These are phyloP conservation scores for Ocimum tenuiflorum DNA, from an alignment of 257 asterid species.

Conservation along the genomic window DNA sequence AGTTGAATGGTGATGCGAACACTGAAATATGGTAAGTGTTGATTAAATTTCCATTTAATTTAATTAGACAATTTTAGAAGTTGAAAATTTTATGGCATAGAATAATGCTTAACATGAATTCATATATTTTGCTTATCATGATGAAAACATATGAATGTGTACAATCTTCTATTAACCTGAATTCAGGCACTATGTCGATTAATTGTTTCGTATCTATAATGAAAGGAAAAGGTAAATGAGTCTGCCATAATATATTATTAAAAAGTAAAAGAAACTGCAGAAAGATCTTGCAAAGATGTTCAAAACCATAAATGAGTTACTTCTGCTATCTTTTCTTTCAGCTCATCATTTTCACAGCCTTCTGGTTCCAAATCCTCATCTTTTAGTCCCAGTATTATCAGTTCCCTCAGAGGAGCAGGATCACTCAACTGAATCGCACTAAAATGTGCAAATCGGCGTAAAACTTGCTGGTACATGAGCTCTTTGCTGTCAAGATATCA, in stretches of 20 bases:
- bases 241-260: neutral
- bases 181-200: neutral
- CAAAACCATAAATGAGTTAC: slow-evolving; percentile 33
- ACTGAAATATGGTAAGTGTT: neutral
- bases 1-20: neutral
- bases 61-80: neutral
- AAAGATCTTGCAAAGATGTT: neutral
- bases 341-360: slow-evolving; percentile 51
- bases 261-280: neutral
- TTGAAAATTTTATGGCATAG: neutral
- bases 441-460: slow-evolving; percentile 85
- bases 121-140: neutral
- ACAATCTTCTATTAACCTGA: neutral
- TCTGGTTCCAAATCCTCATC: slow-evolving; percentile 69
- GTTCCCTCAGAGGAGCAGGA: slow-evolving; percentile 67
- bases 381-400: slow-evolving; percentile 72
- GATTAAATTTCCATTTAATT: neutral
- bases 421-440: slow-evolving; percentile 88
- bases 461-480: slow-evolving; percentile 94
- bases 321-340: slow-evolving; percentile 74
- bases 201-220: neutral
- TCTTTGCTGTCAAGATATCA: slow-evolving; percentile 61
- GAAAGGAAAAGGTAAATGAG: neutral
- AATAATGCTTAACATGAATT: neutral
- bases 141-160: neutral